These are phyloP conservation scores for Paecilomyces dactylethromorphus DNA, from an alignment of 2,329 filamentous ascomycete species.

Conservation along the genomic window DNA sequence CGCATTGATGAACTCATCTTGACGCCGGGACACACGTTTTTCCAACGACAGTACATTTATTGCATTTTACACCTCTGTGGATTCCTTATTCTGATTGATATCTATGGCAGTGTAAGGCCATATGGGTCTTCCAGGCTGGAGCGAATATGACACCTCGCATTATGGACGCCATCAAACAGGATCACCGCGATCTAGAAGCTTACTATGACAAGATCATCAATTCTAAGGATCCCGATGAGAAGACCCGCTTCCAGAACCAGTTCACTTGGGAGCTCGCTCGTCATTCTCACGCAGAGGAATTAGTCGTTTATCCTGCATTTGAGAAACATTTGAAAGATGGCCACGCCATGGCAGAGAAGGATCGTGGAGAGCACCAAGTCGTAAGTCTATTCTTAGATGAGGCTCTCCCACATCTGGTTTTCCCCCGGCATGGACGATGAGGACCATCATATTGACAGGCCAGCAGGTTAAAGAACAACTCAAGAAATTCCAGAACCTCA, in stretches of 20 bases:
- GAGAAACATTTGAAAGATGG: conserved; percentile 44
- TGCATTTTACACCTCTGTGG: background rate
- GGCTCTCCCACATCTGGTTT: background rate
- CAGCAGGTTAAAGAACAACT: conserved; percentile 48
- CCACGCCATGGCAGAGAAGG: conserved; percentile 39
- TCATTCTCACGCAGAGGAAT: conserved; percentile 46
- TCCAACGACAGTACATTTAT: background rate
- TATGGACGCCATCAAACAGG: conserved; percentile 34
- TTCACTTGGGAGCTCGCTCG: conserved; percentile 49
- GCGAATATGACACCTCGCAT: conserved; percentile 16
- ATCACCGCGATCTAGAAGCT: conserved; percentile 36
- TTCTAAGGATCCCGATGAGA: conserved; percentile 35
- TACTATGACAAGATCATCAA: conserved; percentile 40
- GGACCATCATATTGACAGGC: background rate
- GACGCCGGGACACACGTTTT: background rate
- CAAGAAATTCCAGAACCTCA: conserved; percentile 44
- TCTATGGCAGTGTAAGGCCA: background rate
- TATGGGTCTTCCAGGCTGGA: background rate
- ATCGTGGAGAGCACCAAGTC: conserved; percentile 42
- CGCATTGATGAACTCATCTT: background rate
- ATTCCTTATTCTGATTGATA: background rate
- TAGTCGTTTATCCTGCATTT: conserved; percentile 50
- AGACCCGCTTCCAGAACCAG: conserved; percentile 43
- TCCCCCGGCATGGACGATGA: background rate
- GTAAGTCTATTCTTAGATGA: conserved; percentile 20